A percentile compares a stretch with the other conserved stretches of the same genome.
phyloP scores from a whole-genome alignment of 2,329 filamentous ascomycete genomes.

The Trichoderma sp. region DNA sequence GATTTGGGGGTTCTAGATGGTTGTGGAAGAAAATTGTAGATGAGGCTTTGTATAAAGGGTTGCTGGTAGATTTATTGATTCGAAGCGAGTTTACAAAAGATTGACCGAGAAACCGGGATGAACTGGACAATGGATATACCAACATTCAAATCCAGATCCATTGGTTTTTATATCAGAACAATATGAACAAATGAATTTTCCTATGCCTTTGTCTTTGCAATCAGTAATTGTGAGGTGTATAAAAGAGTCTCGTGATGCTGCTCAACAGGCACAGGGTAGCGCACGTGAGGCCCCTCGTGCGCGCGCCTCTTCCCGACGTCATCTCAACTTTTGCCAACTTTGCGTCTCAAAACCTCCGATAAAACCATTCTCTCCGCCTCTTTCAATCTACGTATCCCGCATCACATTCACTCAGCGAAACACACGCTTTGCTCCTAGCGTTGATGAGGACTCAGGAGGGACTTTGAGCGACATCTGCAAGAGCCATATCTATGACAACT shows the following conservation, averaged over 20 bases:
- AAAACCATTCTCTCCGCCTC: background rate
- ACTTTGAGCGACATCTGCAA: background rate
- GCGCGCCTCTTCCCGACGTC: constrained; percentile 14
- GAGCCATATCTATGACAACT: too few relatives aligned
- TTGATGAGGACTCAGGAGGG: too few relatives aligned
- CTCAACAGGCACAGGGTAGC: background rate
- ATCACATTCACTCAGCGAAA: too few relatives aligned
- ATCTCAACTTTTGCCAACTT: background rate
- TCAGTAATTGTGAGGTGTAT: background rate
- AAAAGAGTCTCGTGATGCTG: background rate
- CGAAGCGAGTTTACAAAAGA: background rate
- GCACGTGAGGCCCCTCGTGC: constrained; percentile 12
- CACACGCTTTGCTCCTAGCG: too few relatives aligned
- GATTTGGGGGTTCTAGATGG: constrained; percentile 58
- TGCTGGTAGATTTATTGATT: background rate
- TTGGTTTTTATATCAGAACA: too few relatives aligned
- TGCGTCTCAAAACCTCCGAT: background rate
- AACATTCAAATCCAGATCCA: too few relatives aligned
- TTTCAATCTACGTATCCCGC: background rate
- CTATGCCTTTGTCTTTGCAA: too few relatives aligned
- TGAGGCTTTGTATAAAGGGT: background rate
- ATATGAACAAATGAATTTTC: too few relatives aligned
- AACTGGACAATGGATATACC: too few relatives aligned
- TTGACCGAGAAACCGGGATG: background rate
- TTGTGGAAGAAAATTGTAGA: background rate